Evolutionary conservation across 805 yeast genomes (phyloP), one percentile per base, ranked within the genome.

Genomic region (Zygotorulaspora chibaensis): DNA sequence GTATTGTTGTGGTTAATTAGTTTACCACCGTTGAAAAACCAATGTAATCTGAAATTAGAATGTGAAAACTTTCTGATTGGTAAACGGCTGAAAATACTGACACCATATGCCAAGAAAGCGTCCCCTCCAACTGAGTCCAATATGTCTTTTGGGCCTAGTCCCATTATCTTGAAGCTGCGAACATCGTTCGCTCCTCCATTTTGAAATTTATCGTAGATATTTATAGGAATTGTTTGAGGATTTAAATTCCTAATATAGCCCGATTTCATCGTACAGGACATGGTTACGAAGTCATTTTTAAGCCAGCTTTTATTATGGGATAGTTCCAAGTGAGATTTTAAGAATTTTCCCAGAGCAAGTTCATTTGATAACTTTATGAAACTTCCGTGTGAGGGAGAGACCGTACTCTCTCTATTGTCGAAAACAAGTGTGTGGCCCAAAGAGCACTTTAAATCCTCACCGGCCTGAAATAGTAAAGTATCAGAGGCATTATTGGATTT

Each of bases 141-240:
- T 3, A 66, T 65, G 44, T 77, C 79, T 46, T 79, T 71, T 1
- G 83, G 80, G 11, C 93, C 90, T 29, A 85, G 62, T 0, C 87
- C 79, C 68, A 83, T 83, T 43, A 75, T 69, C 28, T 77, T 72
- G 58, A 84, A 87, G 1, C 90, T 88, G 46, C 84, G 72, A 25
- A 88, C 79, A 43, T 83, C 84, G 44, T 80, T 75, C 11, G 81
- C 77, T 0, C 96, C 96, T 13, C 96, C 95, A 37, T 86, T 71
- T 58, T 82, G 87, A 62, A 90, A 91, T 52, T 86, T 76, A 63
- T 91, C 99, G 59, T 83, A 75, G 26, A 83, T 59, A 57, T 85
- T 90, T 1, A 74, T 50, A 9, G 62, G 83, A 59, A 44, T 66
- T 45, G 50, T 57, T 48, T 43, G 54, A 9, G 53, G 41, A 17